Evolutionary conservation across 495 filamentous ascomycete genomes (phyloP), one percentile per base, ranked within the genome.

Genomic region (Saxophila tyrrhenica): DNA sequence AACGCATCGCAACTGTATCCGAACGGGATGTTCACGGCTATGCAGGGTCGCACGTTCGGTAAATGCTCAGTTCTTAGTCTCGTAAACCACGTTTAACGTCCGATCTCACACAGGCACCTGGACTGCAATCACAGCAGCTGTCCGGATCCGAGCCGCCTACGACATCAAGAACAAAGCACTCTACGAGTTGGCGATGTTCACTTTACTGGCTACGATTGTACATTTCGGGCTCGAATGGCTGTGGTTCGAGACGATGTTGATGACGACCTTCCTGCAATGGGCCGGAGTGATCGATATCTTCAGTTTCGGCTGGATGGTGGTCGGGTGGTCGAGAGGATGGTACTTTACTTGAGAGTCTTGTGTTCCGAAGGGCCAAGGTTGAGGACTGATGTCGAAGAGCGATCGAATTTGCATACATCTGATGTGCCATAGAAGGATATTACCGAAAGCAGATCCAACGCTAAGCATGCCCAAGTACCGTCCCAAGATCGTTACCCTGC

Each of bases 181-280:
- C 10, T 98, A 95, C 63, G 75, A 91, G 60, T 70, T 97, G 25
- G 85, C 83, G 16, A 59, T 89, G 39, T 85, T 76, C 77, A 90
- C 87, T 0, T 95, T 88, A 65, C 76, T 75, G 0, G 75, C 95
- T 60, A 92, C 91, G 1, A 77, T 82, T 41, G 64, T 67, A 21
- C 94, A 97, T 67, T 98, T 97, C 62, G 70, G 79, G 41, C 81
- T 77, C 54, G 92, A 98, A 73, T 85, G 82, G 79, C 67, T 84
- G 54, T 65, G 84, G 1, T 90, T 82, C 66, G 80, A 82, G 62
- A 94, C 81, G 2, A 80, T 86, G n/a, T 73, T 74, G 57, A 78
- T 83, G 64, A 83, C 5, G 29, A 35, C 29, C 7, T 35, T 46
- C 29, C 5, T 35, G 29, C 29, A 35, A 13, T 7, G 7, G 5